Evolutionary conservation across 441 rosid genomes (phyloP).

Genomic region (Pelargonium cotyledonis): DNA sequence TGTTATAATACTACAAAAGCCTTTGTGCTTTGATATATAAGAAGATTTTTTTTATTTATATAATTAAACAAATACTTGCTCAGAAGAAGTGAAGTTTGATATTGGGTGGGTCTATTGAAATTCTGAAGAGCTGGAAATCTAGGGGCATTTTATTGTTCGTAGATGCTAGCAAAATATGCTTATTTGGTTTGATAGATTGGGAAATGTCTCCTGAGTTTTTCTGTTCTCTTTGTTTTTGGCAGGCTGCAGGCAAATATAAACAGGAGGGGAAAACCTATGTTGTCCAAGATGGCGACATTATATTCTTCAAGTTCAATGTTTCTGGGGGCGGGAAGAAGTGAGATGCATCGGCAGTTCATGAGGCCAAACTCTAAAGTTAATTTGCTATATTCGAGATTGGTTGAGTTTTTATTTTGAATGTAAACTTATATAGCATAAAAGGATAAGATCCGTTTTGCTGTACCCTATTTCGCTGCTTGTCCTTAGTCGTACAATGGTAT

Average conservation of each 20-base stretch:
- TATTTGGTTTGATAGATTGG: not conserved
- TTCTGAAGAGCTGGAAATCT: too few relatives aligned
- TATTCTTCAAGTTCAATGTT: constrained; percentile 95
- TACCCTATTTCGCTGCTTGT: constrained; percentile 16
- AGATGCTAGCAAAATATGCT: too few relatives aligned
- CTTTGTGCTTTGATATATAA: not conserved
- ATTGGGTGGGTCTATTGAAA: too few relatives aligned
- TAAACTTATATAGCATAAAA: not conserved
- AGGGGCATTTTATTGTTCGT: too few relatives aligned
- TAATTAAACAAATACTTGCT: too few relatives aligned
- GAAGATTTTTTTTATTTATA: not conserved
- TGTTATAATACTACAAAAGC: not conserved
- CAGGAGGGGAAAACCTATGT: constrained; percentile 95
- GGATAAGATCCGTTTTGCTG: constrained; percentile 6
- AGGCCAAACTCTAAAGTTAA: not conserved
- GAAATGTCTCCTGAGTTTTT: not conserved
- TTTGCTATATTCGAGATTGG: constrained; percentile 4
- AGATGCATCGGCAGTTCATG: constrained; percentile 17
- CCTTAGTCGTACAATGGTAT: not conserved
- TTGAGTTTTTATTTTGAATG: constrained; percentile 12
- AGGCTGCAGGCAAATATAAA: constrained; percentile 89
- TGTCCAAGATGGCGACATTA: constrained; percentile 89
- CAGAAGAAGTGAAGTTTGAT: too few relatives aligned
- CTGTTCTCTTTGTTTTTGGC: constrained; percentile 7
- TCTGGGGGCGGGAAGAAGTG: constrained; percentile 96